phyloP scores from a whole-genome alignment of 805 yeast species.

The Nakazawaea laoshanensis region DNA sequence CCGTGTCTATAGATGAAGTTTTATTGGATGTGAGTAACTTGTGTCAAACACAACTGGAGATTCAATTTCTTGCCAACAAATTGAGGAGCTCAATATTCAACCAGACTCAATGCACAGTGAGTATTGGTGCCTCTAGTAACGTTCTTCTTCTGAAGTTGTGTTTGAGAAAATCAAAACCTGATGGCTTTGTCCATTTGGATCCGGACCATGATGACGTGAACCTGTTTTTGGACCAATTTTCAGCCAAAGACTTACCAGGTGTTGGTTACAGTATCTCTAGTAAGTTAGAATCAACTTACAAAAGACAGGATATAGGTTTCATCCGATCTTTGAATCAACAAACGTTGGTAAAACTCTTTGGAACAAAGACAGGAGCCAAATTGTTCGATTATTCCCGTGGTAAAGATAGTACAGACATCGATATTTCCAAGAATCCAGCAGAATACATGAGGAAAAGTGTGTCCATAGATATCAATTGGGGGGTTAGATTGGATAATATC shows the following conservation, averaged over 20 bases:
- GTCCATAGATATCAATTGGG: conserved; percentile 88
- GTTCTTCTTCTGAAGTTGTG: conserved; percentile 75
- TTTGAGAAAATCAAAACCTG: conserved; percentile 69
- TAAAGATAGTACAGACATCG: conserved; percentile 52
- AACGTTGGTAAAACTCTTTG: conserved; percentile 42
- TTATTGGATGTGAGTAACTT: conserved; percentile 52
- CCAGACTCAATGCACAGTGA: conserved; percentile 56
- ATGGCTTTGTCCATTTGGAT: conserved; percentile 37
- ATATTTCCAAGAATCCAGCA: conserved; percentile 37
- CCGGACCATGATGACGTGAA: conserved; percentile 17
- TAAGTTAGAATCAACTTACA: conserved; percentile 32
- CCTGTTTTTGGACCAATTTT: conserved; percentile 27
- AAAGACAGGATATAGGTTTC: conserved; percentile 20
- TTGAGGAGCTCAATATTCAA: conserved; percentile 32
- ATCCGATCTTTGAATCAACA: conserved; percentile 25
- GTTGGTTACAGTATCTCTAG: conserved; percentile 43
- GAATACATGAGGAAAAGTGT: conserved; percentile 62
- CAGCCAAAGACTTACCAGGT: conserved; percentile 48
- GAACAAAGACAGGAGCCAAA: conserved; percentile 62
- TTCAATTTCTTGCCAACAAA: conserved; percentile 18
- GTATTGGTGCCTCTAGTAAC: conserved; percentile 72
- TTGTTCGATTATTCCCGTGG: conserved; percentile 58
- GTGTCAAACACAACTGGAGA: too few relatives aligned
- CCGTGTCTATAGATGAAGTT: conserved; percentile 91
- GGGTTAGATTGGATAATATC: conserved; percentile 61